These are phyloP conservation scores for Tubosaeta sp. DNA, from an alignment of 768 basidiomycete genomes.

Conservation along the genomic window DNA sequence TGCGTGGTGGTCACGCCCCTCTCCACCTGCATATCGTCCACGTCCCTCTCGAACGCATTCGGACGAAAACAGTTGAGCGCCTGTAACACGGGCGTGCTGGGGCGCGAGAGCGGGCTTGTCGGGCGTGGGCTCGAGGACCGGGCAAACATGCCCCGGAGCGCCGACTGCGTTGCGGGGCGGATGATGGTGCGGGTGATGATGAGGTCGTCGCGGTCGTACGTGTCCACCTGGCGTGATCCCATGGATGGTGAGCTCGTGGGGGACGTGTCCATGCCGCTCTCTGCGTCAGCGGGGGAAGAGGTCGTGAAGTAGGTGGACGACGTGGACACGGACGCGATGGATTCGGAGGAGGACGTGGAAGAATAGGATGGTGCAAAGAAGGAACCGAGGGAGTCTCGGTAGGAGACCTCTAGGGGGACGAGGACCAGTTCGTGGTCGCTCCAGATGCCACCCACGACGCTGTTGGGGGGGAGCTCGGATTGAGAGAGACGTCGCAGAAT, in stretches of 20 bases:
- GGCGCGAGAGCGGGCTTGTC: conserved; percentile 19
- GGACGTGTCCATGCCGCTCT: background rate
- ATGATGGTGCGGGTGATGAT: conserved; percentile 36
- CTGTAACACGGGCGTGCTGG: conserved; percentile 20
- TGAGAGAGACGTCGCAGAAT: conserved; percentile 21
- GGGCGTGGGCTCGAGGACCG: conserved; percentile 31
- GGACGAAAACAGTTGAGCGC: conserved; percentile 34
- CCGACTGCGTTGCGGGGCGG: conserved; percentile 28
- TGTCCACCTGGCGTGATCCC: conserved; percentile 20
- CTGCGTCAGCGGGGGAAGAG: conserved; percentile 13
- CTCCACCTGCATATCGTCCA: conserved; percentile 25
- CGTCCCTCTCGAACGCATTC: conserved; percentile 30
- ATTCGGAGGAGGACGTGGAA: conserved; percentile 6
- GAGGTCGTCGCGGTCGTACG: conserved; percentile 29
- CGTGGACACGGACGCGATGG: conserved; percentile 7
- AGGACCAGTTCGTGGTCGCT: conserved; percentile 33
- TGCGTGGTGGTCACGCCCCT: conserved; percentile 4
- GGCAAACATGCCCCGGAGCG: conserved; percentile 24
- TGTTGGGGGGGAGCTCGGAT: conserved; percentile 11
- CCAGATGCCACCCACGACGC: conserved; percentile 30
- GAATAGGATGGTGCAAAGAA: conserved; percentile 13
- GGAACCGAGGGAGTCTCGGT: conserved; percentile 17
- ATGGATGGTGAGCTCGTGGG: conserved; percentile 8
- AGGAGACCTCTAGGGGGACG: conserved; percentile 26
- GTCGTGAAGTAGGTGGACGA: conserved; percentile 19